Conservation (phyloP, 1,284 basidiomycete species). For the Athelia sp. region DNA sequence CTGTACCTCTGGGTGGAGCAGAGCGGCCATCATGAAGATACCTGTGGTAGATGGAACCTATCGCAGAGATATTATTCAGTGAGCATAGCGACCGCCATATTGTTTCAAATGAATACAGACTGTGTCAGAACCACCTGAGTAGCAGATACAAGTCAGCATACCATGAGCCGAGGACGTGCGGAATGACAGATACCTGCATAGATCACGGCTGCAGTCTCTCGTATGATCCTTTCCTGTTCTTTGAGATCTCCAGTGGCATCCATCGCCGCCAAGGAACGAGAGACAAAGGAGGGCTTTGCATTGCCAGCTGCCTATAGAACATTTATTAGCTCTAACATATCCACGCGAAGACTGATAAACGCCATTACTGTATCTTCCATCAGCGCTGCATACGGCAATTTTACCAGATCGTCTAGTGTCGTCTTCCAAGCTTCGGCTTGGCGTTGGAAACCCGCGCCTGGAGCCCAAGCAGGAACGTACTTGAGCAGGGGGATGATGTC, state of each 20-base stretch:
- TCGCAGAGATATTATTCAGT: no score
- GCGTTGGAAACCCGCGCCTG: constrained; percentile 42
- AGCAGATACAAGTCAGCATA: no score
- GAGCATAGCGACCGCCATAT: no score
- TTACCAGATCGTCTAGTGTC: constrained; percentile 14
- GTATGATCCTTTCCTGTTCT: constrained; percentile 13
- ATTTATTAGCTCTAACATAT: not conserved
- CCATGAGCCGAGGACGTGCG: no score
- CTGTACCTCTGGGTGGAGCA: constrained; percentile 27
- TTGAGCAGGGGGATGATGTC: constrained; percentile 23
- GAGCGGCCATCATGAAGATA: constrained; percentile 31
- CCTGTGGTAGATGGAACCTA: constrained; percentile 16
- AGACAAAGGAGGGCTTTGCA: no score
- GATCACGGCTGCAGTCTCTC: constrained; percentile 8
- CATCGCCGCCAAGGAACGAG: no score
- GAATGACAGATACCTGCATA: no score
- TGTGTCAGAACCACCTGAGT: no score
- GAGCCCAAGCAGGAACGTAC: constrained; percentile 41
- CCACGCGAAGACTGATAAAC: not conserved
- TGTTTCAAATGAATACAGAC: no score
- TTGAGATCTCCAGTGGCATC: constrained; percentile 2
- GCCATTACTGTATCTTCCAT: constrained; percentile 4
- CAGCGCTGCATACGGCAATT: constrained; percentile 29
- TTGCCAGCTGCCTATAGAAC: no score
- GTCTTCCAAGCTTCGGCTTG: constrained; percentile 34